phyloP scores from a whole-genome alignment of 768 basidiomycete species.

The Rhizopogon salebrosus region DNA sequence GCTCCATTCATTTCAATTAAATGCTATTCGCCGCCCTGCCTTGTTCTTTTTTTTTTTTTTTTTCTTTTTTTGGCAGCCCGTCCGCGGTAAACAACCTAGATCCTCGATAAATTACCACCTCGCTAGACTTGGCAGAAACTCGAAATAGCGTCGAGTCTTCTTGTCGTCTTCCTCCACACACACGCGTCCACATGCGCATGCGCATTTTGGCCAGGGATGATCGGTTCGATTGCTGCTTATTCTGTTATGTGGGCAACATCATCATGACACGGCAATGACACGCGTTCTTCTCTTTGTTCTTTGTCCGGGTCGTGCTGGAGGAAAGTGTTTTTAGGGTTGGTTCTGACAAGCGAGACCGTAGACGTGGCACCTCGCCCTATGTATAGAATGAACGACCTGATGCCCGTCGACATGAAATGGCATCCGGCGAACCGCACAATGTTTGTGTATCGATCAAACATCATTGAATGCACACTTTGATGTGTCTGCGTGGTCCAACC shows the following conservation, averaged over 20 bases:
- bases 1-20: not conserved
- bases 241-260: too few species aligned
- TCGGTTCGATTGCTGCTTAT: not conserved
- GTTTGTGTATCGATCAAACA: slow-evolving; percentile 37
- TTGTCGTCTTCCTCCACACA: slow-evolving; percentile 10
- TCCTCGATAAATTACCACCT: slow-evolving; percentile 90
- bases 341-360: too few species aligned
- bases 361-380: too few species aligned
- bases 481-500: slow-evolving; percentile 32
- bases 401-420: slow-evolving; percentile 21
- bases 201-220: not conserved
- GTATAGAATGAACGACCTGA: too few species aligned
- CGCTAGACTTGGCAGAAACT: slow-evolving; percentile 68
- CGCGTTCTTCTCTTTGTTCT: not conserved
- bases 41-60: too few species aligned
- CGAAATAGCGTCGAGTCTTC: slow-evolving; percentile 45
- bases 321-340: too few species aligned
- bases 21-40: not conserved
- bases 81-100: slow-evolving; percentile 59
- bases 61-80: slow-evolving; percentile 62
- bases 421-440: slow-evolving; percentile 39
- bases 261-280: not conserved
- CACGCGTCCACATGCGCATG: slow-evolving; percentile 2
- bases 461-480: slow-evolving; percentile 52
- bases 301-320: not conserved